These are phyloP conservation scores for Candida nonsorbophila DNA, from an alignment of 805 yeast genomes.

Conservation along the genomic window DNA sequence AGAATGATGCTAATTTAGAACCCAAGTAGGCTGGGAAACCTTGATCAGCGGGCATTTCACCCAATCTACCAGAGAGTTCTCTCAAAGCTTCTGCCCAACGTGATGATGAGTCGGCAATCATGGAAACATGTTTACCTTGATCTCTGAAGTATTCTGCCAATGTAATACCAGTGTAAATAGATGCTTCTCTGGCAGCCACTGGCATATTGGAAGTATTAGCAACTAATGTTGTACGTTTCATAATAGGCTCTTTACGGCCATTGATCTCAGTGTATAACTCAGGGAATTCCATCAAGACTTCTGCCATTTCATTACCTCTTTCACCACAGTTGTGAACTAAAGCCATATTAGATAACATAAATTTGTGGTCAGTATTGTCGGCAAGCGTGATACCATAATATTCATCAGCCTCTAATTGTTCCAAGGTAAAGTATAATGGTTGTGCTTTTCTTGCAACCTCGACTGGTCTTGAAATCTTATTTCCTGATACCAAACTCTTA, in stretches of 20 bases:
- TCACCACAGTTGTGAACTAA: constrained; percentile 60
- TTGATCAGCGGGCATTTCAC: constrained; percentile 99
- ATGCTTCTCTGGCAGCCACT: constrained; percentile 99
- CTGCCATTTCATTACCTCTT: constrained; percentile 99
- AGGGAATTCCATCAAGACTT: constrained; percentile 99
- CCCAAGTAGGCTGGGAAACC: constrained; percentile 99
- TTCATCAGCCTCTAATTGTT: constrained; percentile 20
- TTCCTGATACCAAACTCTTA: constrained; percentile 16
- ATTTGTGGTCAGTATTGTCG: constrained; percentile 36
- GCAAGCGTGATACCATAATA: constrained; percentile 41
- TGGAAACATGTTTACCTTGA: constrained; percentile 97
- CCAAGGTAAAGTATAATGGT: constrained; percentile 23
- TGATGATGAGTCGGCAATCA: constrained; percentile 99
- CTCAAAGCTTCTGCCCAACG: constrained; percentile 99
- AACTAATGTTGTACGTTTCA: constrained; percentile 98
- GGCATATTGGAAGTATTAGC: constrained; percentile 99
- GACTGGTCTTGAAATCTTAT: constrained; percentile 8
- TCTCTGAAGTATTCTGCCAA: constrained; percentile 99
- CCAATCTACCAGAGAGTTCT: constrained; percentile 99
- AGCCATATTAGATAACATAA: constrained; percentile 32
- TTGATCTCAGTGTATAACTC: constrained; percentile 86
- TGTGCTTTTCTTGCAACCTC: constrained; percentile 14
- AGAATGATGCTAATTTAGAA: constrained; percentile 97
- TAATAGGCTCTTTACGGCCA: constrained; percentile 96
- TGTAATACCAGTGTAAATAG: constrained; percentile 98